A percentile compares a stretch with the other conserved stretches of the same genome.
phyloP scores from a whole-genome alignment of 164 flowering plant genomes.

The Magnolia officinalis region DNA sequence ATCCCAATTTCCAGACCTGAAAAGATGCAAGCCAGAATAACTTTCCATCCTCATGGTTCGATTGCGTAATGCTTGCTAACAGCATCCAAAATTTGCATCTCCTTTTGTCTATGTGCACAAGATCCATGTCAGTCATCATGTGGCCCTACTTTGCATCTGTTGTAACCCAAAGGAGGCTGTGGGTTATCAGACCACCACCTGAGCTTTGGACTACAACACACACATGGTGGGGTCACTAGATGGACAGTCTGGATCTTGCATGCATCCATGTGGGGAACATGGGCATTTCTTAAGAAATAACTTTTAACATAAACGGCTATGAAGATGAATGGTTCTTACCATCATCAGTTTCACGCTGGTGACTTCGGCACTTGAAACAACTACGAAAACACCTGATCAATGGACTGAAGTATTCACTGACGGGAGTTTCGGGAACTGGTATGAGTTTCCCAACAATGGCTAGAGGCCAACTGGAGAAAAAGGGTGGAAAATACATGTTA shows the following conservation, averaged over 20 bases:
- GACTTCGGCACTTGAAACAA: background rate
- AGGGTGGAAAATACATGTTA: background rate
- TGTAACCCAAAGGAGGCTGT: no score
- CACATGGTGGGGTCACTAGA: no score
- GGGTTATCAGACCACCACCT: no score
- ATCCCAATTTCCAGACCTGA: background rate
- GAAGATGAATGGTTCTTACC: background rate
- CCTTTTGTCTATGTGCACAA: no score
- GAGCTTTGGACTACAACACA: no score
- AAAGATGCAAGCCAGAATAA: background rate
- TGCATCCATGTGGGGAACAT: background rate
- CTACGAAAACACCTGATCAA: constrained; percentile 5
- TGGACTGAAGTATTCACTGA: constrained; percentile 23
- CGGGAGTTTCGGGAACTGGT: constrained; percentile 76
- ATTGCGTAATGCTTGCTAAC: no score
- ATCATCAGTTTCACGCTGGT: background rate
- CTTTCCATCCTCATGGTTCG: no score
- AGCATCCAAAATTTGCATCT: no score
- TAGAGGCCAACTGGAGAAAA: constrained; percentile 76
- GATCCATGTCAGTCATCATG: no score
- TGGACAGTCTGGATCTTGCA: no score
- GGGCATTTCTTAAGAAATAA: background rate
- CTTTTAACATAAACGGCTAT: background rate
- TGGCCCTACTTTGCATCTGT: no score
- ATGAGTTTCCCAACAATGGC: constrained; percentile 71